Percentiles rank a stretch among this genome's conserved stretches.
Evolutionary conservation across 306 rosid genomes (phyloP).

Genomic region (Trichosanthes cucumerina): DNA sequence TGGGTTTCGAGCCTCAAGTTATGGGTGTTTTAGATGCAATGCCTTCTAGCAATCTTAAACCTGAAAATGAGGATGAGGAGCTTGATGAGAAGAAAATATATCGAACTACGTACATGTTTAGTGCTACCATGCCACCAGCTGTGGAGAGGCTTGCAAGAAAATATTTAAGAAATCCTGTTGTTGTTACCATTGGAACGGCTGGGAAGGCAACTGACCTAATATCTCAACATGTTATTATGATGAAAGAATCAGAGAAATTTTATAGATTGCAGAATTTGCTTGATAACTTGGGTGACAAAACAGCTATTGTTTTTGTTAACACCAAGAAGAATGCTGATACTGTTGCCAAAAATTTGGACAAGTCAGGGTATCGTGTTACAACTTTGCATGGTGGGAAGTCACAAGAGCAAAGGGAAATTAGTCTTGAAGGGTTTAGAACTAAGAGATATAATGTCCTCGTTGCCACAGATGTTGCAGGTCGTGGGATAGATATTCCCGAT

Average conservation of each 20-base stretch:
- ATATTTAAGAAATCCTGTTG: constrained; percentile 81
- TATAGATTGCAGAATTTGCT: constrained; percentile 32
- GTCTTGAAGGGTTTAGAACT: constrained; percentile 83
- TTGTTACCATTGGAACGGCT: constrained; percentile 83
- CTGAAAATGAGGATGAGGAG: constrained; percentile 86
- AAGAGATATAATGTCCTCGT: constrained; percentile 83
- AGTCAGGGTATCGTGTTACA: constrained; percentile 60
- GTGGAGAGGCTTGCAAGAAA: constrained; percentile 85
- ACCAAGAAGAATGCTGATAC: constrained; percentile 42
- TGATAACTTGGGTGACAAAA: constrained; percentile 42
- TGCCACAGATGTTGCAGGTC: constrained; percentile 92
- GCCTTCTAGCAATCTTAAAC: constrained; percentile 91
- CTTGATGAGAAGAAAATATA: constrained; percentile 81
- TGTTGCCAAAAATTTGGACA: constrained; percentile 43
- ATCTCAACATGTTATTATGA: constrained; percentile 63
- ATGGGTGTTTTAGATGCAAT: constrained; percentile 86
- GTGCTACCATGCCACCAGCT: constrained; percentile 91
- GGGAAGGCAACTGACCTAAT: constrained; percentile 79
- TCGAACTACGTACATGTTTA: constrained; percentile 86
- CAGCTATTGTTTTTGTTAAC: constrained; percentile 47
- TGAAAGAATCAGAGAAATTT: constrained; percentile 38
- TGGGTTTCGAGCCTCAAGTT: constrained; percentile 92
- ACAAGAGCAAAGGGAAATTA: constrained; percentile 85
- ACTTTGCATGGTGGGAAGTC: constrained; percentile 90
- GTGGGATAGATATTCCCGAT: constrained; percentile 94